phyloP scores from a whole-genome alignment of 352 stramenopile genomes.

The Pythium scleroteichum region DNA sequence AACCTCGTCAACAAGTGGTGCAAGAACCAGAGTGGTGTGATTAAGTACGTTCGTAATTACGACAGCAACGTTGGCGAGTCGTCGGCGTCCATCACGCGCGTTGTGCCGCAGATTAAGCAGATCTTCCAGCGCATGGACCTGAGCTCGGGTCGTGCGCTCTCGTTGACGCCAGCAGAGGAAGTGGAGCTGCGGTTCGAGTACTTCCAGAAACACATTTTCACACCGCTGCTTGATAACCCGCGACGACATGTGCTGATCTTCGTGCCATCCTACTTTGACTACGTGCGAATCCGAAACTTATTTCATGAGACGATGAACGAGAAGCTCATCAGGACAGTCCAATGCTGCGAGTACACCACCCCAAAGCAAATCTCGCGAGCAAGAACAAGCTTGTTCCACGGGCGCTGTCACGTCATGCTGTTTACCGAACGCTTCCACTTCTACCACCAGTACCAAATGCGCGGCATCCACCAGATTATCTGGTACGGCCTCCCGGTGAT shows the following conservation, averaged over 20 bases:
- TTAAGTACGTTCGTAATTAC: conserved; percentile 63
- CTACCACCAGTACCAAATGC: conserved; percentile 83
- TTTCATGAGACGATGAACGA: conserved; percentile 75
- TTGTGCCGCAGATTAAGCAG: conserved; percentile 75
- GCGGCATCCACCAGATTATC: conserved; percentile 76
- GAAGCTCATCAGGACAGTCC: conserved; percentile 66
- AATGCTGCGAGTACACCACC: conserved; percentile 82
- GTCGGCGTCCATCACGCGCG: conserved; percentile 53
- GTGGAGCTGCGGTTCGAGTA: conserved; percentile 72
- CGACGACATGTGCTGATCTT: conserved; percentile 79
- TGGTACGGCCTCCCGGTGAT: conserved; percentile 74
- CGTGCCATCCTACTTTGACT: conserved; percentile 85
- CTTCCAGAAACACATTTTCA: conserved; percentile 79
- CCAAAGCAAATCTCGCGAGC: conserved; percentile 64
- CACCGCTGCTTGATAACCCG: conserved; percentile 65
- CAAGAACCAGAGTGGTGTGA: conserved; percentile 48
- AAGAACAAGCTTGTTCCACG: conserved; percentile 75
- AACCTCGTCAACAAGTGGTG: conserved; percentile 62
- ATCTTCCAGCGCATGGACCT: conserved; percentile 81
- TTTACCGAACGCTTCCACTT: conserved; percentile 86
- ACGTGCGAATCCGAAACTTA: conserved; percentile 84
- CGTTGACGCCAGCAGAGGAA: conserved; percentile 38
- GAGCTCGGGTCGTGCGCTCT: conserved; percentile 27
- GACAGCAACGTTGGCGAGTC: conserved; percentile 43
- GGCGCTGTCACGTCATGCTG: conserved; percentile 76